These are phyloP conservation scores for Zygotorulaspora chibaensis DNA, from an alignment of 805 yeast species.

Conservation along the genomic window DNA sequence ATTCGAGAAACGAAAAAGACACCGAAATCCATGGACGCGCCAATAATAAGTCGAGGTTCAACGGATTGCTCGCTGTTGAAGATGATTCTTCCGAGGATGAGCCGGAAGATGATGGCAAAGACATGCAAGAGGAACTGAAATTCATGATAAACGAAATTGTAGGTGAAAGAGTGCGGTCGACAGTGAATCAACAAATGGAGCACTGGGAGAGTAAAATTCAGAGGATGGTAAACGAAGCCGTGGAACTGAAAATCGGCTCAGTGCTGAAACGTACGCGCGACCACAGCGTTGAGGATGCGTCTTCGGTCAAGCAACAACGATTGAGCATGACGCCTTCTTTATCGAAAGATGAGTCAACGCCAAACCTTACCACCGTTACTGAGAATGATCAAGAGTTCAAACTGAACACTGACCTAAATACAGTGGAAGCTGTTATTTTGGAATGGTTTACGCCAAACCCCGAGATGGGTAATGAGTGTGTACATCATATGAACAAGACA, in stretches of 20 bases:
- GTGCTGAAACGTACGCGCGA: conserved; percentile 2
- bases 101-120: conserved; percentile 14
- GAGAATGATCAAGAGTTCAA: conserved; percentile 12
- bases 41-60: neutral
- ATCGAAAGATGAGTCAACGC: conserved; percentile 4
- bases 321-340: conserved; percentile 8
- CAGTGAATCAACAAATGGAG: conserved; percentile 18
- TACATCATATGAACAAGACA: conserved; percentile 32
- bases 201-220: conserved; percentile 16
- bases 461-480: conserved; percentile 24
- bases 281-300: conserved; percentile 2
- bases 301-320: conserved; percentile 4
- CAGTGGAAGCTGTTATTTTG: conserved; percentile 27
- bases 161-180: conserved; percentile 20
- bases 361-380: neutral
- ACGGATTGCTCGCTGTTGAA: conserved; percentile 8
- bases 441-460: conserved; percentile 37
- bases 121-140: conserved; percentile 28
- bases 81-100: conserved; percentile 5
- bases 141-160: conserved; percentile 27
- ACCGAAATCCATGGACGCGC: neutral
- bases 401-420: conserved; percentile 17
- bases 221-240: conserved; percentile 12
- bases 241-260: conserved; percentile 15
- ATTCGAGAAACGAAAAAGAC: conserved; percentile 6